Base-by-base conservation (phyloP, 352 stramenopile species). In the Blastocystis sp. region DNA sequence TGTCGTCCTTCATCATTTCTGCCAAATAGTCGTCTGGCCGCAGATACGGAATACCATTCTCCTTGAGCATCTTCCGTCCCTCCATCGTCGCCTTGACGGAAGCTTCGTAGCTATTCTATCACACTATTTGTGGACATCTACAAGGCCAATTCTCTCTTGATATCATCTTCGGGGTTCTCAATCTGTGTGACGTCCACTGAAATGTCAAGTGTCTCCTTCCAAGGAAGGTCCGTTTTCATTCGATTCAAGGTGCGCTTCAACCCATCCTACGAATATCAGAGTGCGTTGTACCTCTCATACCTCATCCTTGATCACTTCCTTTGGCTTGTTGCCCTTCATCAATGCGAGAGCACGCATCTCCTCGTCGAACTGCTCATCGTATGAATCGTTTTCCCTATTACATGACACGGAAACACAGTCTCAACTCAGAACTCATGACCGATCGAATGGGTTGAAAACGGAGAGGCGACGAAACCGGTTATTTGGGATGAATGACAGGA, bases 1-100 rank as follows among this genome's bases (percentile, higher is more conserved):
- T 73, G 42, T 34, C 29, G 34, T 84, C 73, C 42, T 84, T 84
- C 40, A 84, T 49, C 73, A 84, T 84, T 65, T 84, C 73, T n/a
- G 54, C 54, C 4, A 84, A 38, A 64, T 73, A 84, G 40, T 84
- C 73, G 11, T 84, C 54, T 18, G 73, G 73, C 38, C 59, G 54
- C 21, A 84, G 46, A 76, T 73, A 84, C 16, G 73, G 73, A 72
- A 84, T 84, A 2, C 59, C 73, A 27, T 84, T 84, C 21, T 75
- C 73, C 32, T 84, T 84, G 0, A 84, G 27, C 42, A 72, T 56
- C 34, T 84, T 69, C 38, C 73, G 14, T 44, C 54, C 73, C 24
- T 84, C 73, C 59, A 73, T 84, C n/a, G 40, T 56, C 0, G 48
- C 73, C 27, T 73, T 84, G 27, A 84, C 54, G 4, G 73, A 73